Evolutionary conservation across 371 early-diverging fungal genomes (phyloP).

Genomic region (Rhizomucor miehei): DNA sequence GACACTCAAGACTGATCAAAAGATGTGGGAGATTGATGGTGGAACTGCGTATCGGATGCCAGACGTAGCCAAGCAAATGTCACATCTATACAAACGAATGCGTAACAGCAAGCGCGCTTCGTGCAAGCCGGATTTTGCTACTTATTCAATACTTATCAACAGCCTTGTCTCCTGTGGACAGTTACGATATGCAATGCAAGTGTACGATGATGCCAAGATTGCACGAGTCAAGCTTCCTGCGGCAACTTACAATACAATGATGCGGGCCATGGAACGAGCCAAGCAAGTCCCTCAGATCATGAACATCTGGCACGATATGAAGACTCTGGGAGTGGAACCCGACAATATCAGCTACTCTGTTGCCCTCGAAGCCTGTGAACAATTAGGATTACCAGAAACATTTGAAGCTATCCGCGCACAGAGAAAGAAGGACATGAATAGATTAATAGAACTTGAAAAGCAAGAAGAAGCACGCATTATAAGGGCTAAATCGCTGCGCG

Average conservation of each 20-base stretch:
- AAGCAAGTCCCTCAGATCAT: slow-evolving; percentile 33
- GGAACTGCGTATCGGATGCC: slow-evolving; percentile 12
- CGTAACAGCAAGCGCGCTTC: neutral
- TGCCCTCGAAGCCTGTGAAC: slow-evolving; percentile 38
- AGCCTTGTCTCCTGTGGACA: slow-evolving; percentile 19
- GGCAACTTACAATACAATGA: slow-evolving; percentile 29
- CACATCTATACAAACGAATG: slow-evolving; percentile 6
- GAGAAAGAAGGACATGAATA: slow-evolving; percentile 24
- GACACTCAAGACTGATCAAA: neutral
- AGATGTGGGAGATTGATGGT: slow-evolving; percentile 3
- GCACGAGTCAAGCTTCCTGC: slow-evolving; percentile 13
- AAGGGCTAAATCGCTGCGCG: neutral
- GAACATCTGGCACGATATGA: slow-evolving; percentile 50
- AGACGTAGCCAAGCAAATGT: slow-evolving; percentile 24
- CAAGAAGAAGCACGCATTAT: slow-evolving; percentile 6
- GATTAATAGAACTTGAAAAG: slow-evolving; percentile 19
- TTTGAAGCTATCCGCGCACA: slow-evolving; percentile 28
- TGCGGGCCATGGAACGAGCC: slow-evolving; percentile 18
- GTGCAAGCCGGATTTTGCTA: slow-evolving; percentile 34
- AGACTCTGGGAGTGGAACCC: slow-evolving; percentile 18
- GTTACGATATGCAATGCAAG: slow-evolving; percentile 27
- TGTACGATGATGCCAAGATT: slow-evolving; percentile 34
- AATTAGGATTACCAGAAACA: slow-evolving; percentile 29
- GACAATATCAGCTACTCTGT: slow-evolving; percentile 32
- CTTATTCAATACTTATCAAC: slow-evolving; percentile 38